A percentile compares a stretch with the other conserved stretches of the same genome.
phyloP scores from a whole-genome alignment of 768 basidiomycete species.

The Exidia glandulosa region DNA sequence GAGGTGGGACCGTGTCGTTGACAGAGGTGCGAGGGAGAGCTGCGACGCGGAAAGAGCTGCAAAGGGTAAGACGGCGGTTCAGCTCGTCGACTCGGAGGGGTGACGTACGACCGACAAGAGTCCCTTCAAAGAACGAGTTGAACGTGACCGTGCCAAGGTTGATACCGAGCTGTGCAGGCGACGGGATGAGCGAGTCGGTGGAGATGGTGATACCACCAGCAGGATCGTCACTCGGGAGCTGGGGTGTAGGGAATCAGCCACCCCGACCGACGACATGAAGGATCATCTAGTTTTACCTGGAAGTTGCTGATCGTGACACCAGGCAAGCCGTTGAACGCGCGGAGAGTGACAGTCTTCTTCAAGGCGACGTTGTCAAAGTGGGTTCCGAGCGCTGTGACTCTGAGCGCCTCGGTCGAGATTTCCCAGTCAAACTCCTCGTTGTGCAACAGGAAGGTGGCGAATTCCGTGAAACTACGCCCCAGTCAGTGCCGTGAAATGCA shows the following conservation, averaged over 20 bases:
- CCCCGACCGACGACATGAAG: neutral
- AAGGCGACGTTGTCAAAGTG: conserved; percentile 56
- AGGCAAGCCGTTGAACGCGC: conserved; percentile 60
- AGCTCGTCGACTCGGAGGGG: no score
- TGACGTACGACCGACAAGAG: conserved; percentile 48
- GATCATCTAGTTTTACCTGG: conserved; percentile 7
- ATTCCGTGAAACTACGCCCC: conserved; percentile 44
- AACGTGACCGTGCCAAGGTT: conserved; percentile 56
- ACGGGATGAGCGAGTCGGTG: conserved; percentile 55
- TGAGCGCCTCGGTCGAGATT: conserved; percentile 52
- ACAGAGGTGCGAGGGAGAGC: conserved; percentile 39
- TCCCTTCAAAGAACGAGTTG: conserved; percentile 46
- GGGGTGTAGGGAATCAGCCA: no score
- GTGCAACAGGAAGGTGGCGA: conserved; percentile 55
- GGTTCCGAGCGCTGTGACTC: conserved; percentile 54
- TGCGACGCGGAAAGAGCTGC: conserved; percentile 41
- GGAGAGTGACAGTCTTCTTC: conserved; percentile 49
- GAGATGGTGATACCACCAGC: conserved; percentile 62
- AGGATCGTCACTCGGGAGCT: conserved; percentile 55
- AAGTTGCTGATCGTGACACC: conserved; percentile 65
- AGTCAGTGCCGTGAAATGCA: neutral
- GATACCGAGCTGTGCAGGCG: conserved; percentile 57
- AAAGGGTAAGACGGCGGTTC: neutral
- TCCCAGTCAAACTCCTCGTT: conserved; percentile 58
- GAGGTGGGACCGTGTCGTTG: conserved; percentile 40